Base-by-base conservation (phyloP, 768 basidiomycete species). In the Cystobasidium onofrii region DNA sequence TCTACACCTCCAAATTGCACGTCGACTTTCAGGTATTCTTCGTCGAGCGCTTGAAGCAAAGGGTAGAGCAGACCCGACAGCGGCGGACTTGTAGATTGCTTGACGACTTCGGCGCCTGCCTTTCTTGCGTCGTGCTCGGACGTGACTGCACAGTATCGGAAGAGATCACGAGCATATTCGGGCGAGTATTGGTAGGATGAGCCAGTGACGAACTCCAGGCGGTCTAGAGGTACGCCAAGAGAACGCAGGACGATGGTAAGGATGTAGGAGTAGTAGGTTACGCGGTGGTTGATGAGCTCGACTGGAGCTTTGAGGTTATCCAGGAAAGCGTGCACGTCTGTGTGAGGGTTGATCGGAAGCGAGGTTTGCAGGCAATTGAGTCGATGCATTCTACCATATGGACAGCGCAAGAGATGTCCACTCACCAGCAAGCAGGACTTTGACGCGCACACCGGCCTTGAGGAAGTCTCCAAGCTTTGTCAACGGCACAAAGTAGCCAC, bases 1-100 rank as follows among this genome's bases (percentile, higher is more conserved):
- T 99, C 96, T 10, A 92, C 88, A 65, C 96, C 96, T 18, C 95
- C 96, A 77, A 99, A 99, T 81, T 98, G 96, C 83, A 99, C 95
- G 81, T 98, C 92, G 33, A 90, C 89, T 20, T 85, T 91, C 23
- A 99, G 86, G 85, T 98, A 97, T 83, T 98, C 88, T 81, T 99
- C 96, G 77, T 99, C 96, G 31, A 99, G 86, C 12, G 96, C 94
- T 78, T 99, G 96, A 50, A 99, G 82, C 44, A 94, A 93, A 0
- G 96, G 96, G 85, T 99, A 98, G 71, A 99, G 85, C 75, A 98
- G 81, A 0, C 93, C 93, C 75, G 91, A 92, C 67, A 99, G 84
- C 63, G 78, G 77, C 1, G 74, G 64, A 29, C 94, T 83, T 0
- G 93, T 90, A 78, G 89, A 92, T 81, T 97, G 95, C 81, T 98